Conservation (phyloP, 139 green algal genomes). For the Picochlorum sp. region DNA sequence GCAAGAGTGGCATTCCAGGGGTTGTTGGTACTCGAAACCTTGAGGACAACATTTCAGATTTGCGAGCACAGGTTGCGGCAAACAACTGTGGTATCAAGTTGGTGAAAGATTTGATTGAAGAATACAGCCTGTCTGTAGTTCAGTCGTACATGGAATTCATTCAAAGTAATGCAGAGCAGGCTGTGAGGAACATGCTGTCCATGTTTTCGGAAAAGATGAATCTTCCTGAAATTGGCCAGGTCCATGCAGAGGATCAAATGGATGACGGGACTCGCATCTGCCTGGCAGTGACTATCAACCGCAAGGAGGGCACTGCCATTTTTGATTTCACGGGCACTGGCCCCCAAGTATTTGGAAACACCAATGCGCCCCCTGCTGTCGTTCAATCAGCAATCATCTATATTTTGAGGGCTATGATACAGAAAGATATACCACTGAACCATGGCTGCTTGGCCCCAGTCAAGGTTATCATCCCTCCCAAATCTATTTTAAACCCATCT, state of each 20-base stretch:
- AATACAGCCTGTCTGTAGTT: conserved; percentile 65
- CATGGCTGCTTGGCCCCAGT: conserved; percentile 77
- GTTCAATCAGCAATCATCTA: conserved; percentile 92
- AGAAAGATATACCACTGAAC: conserved; percentile 85
- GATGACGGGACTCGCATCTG: conserved; percentile 85
- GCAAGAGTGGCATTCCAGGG: conserved; percentile 34
- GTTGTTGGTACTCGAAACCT: conserved; percentile 76
- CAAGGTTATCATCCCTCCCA: conserved; percentile 53
- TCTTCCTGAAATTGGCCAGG: conserved; percentile 62
- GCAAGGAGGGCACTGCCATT: conserved; percentile 38
- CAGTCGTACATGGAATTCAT: conserved; percentile 94
- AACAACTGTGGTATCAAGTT: conserved; percentile 87
- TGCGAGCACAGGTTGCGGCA: conserved; percentile 91
- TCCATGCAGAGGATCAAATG: conserved; percentile 79
- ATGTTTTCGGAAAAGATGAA: conserved; percentile 59
- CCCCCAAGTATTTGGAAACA: conserved; percentile 88
- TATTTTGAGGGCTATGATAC: conserved; percentile 81
- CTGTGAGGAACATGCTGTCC: conserved; percentile 75
- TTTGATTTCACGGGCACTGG: conserved; percentile 87
- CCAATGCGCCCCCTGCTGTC: conserved; percentile 88
- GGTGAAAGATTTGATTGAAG: conserved; percentile 74
- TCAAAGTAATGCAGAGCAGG: conserved; percentile 66
- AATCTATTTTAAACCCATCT: conserved; percentile 41
- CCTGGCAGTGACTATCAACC: conserved; percentile 81
- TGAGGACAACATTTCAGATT: conserved; percentile 86